Evolutionary conservation across 2,329 filamentous ascomycete genomes (phyloP).

Genomic region (Boeremia lycopersici): DNA sequence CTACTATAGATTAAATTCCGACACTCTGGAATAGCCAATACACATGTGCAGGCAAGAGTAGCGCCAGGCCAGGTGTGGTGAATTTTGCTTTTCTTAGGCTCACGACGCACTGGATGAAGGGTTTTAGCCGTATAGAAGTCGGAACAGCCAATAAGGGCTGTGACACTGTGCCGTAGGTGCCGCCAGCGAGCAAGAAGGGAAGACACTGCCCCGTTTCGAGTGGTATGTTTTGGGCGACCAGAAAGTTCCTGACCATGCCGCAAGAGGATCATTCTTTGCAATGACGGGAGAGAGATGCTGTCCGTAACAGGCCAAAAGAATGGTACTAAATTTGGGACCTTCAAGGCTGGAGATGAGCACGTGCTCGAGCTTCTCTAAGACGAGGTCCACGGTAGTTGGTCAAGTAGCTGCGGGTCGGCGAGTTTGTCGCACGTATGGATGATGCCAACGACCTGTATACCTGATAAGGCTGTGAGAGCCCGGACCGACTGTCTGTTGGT

Average conservation of each 20-base stretch:
- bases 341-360: background rate
- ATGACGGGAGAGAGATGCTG: background rate
- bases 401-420: background rate
- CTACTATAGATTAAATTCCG: slow-evolving; percentile 5
- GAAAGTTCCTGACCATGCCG: background rate
- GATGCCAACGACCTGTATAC: too few relatives aligned
- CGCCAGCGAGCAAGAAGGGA: background rate
- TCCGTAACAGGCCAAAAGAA: background rate
- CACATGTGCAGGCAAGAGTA: slow-evolving; percentile 9
- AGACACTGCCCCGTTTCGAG: slow-evolving; percentile 10
- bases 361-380: background rate
- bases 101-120: background rate
- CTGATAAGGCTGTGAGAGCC: too few relatives aligned
- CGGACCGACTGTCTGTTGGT: too few relatives aligned
- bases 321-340: slow-evolving; percentile 1
- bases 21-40: slow-evolving; percentile 10
- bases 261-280: background rate
- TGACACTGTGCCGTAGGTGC: background rate
- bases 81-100: slow-evolving; percentile 4
- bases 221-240: background rate
- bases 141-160: background rate
- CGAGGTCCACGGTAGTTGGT: background rate
- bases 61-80: slow-evolving; percentile 1
- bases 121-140: background rate
- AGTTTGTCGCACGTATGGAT: background rate